Evolutionary conservation across 345 rosid species (phyloP).

Genomic region (Cardiospermum halicacabum): DNA sequence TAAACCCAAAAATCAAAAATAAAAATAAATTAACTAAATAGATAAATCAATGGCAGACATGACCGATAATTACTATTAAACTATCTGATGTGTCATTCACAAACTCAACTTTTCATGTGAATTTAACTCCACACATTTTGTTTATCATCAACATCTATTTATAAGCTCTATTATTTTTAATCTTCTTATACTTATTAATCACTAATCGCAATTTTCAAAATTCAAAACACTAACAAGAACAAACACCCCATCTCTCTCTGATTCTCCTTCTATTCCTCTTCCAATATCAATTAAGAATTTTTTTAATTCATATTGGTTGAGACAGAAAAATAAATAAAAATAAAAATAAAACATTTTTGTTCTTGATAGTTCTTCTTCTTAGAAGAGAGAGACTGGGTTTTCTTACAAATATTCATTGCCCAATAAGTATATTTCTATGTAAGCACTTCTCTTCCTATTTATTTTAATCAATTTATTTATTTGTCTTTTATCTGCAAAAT

Average conservation of each 20-base stretch:
- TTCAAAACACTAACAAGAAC: neutral
- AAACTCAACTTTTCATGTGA: neutral
- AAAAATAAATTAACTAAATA: neutral
- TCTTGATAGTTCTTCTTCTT: neutral
- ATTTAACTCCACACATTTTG: constrained; percentile 23
- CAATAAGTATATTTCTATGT: no score
- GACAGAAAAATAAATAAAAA: no score
- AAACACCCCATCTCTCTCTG: neutral
- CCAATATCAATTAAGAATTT: neutral
- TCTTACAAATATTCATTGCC: neutral
- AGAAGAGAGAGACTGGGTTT: neutral
- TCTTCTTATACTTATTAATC: neutral
- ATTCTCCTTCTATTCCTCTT: constrained; percentile 12
- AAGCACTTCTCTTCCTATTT: no score
- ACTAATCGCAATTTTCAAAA: neutral
- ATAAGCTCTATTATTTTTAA: constrained; percentile 1
- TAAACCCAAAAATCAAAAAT: neutral
- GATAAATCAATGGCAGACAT: constrained; percentile 4
- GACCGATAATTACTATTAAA: constrained; percentile 20
- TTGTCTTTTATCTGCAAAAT: no score
- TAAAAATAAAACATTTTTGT: neutral
- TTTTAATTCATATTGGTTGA: constrained; percentile 2
- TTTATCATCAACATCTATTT: constrained; percentile 13
- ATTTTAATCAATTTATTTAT: no score
- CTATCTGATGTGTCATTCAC: constrained; percentile 12